These are phyloP conservation scores for Xerocomellus intermedius DNA, from an alignment of 768 basidiomycete genomes.

Conservation along the genomic window DNA sequence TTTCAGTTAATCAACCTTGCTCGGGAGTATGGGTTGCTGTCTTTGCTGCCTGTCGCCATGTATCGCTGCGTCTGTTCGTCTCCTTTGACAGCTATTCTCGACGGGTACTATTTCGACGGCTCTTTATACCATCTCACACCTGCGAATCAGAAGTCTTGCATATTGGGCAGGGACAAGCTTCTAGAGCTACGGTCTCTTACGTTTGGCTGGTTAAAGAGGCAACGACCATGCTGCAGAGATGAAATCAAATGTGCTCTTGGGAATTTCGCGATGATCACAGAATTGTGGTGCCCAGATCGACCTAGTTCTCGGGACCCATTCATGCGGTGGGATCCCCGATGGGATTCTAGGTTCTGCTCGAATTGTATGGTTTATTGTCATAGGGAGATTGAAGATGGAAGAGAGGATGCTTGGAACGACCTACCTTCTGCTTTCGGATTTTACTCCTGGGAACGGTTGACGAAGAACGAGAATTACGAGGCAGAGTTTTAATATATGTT, in stretches of 20 bases:
- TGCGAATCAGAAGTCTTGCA: slow-evolving; percentile 23
- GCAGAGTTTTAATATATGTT: not conserved
- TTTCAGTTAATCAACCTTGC: slow-evolving; percentile 27
- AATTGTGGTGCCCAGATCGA: slow-evolving; percentile 21
- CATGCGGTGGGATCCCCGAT: slow-evolving; percentile 21
- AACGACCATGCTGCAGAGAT: slow-evolving; percentile 16
- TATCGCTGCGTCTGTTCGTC: slow-evolving; percentile 21
- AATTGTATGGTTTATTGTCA: slow-evolving; percentile 23
- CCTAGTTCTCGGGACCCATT: slow-evolving; percentile 22
- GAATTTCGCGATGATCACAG: slow-evolving; percentile 21
- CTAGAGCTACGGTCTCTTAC: slow-evolving; percentile 19
- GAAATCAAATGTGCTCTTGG: slow-evolving; percentile 21
- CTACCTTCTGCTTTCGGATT: slow-evolving; percentile 23
- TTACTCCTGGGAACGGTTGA: slow-evolving; percentile 10
- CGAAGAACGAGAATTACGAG: slow-evolving; percentile 3
- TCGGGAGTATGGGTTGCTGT: slow-evolving; percentile 22
- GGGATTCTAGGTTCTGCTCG: slow-evolving; percentile 22
- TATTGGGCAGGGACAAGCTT: slow-evolving; percentile 25
- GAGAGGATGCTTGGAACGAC: slow-evolving; percentile 24
- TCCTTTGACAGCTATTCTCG: slow-evolving; percentile 21
- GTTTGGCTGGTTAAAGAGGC: slow-evolving; percentile 19
- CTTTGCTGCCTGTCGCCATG: slow-evolving; percentile 25
- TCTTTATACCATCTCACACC: slow-evolving; percentile 16
- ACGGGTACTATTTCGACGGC: slow-evolving; percentile 24
- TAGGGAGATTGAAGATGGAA: slow-evolving; percentile 25